Conservation (phyloP, 1,284 basidiomycete genomes). For the Afroboletus lepidellus region DNA sequence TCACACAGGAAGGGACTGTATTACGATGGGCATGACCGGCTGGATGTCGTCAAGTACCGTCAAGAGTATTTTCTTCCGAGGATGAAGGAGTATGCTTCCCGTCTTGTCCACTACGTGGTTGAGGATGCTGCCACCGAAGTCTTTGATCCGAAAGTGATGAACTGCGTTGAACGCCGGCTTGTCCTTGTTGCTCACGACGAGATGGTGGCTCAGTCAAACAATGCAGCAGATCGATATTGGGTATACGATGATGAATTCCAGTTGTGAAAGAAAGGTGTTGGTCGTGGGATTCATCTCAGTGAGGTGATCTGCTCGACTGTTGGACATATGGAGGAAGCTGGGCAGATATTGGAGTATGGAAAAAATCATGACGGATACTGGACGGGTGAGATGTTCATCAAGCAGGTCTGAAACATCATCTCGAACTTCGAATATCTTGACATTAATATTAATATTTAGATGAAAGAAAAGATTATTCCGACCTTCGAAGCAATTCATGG, state of each 20-base stretch:
- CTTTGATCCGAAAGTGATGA: background rate
- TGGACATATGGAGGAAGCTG: background rate
- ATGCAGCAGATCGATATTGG: background rate
- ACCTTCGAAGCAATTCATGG: background rate
- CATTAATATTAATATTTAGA: background rate
- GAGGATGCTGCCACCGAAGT: background rate
- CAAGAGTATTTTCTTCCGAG: background rate
- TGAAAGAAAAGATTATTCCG: background rate
- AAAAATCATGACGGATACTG: background rate
- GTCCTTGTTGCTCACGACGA: background rate
- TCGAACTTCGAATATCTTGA: background rate
- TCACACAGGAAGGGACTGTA: background rate
- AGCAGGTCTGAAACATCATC: background rate
- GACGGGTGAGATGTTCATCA: background rate
- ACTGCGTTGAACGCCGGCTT: background rate
- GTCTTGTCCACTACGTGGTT: background rate
- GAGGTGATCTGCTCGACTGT: background rate
- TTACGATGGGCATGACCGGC: background rate
- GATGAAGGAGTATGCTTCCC: background rate
- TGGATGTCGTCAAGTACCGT: background rate
- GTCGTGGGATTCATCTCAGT: background rate
- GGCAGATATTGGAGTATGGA: background rate
- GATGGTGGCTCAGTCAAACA: background rate
- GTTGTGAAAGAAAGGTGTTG: background rate
- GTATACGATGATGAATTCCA: background rate